A percentile compares a stretch with the other conserved stretches of the same genome.
Conservation (phyloP, 768 basidiomycete species). For the Pholiota molesta region DNA sequence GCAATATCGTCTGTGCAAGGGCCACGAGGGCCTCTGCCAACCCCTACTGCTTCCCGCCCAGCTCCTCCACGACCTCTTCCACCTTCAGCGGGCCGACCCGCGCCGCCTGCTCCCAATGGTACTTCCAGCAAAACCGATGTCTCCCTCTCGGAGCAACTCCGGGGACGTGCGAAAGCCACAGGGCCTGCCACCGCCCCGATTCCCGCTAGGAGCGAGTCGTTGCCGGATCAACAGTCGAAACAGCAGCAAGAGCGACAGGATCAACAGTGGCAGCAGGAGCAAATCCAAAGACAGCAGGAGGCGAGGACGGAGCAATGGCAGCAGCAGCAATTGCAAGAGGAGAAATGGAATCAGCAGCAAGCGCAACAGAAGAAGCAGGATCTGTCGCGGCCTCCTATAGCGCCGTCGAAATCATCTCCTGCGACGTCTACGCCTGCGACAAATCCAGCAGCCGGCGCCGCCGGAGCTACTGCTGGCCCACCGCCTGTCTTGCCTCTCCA, state of each 20-base stretch:
- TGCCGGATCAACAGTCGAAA: conserved; percentile 28
- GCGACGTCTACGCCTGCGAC: conserved; percentile 47
- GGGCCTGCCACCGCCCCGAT: conserved; percentile 40
- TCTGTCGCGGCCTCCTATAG: conserved; percentile 38
- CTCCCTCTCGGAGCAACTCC: conserved; percentile 55
- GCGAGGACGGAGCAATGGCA: conserved; percentile 35
- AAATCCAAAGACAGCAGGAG: conserved; percentile 30
- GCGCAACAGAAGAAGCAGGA: conserved; percentile 28
- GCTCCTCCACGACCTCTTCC: conserved; percentile 32
- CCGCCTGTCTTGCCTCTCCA: conserved; percentile 77
- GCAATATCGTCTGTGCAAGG: conserved; percentile 36
- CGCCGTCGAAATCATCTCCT: conserved; percentile 47
- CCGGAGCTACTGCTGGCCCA: conserved; percentile 55
- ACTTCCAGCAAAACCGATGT: conserved; percentile 40
- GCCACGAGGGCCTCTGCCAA: conserved; percentile 31
- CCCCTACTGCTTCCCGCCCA: conserved; percentile 29
- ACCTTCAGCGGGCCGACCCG: conserved; percentile 59
- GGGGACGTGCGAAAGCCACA: conserved; percentile 62
- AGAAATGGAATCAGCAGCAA: conserved; percentile 36
- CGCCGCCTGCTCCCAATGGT: conserved; percentile 65
- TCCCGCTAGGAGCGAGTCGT: conserved; percentile 56
- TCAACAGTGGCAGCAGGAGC: conserved; percentile 31
- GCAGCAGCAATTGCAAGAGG: conserved; percentile 40
- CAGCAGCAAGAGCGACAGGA: conserved; percentile 33
- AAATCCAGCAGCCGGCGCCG: conserved; percentile 47